Evolutionary conservation across 345 rosid genomes (phyloP).

Genomic region (Populus simonii): DNA sequence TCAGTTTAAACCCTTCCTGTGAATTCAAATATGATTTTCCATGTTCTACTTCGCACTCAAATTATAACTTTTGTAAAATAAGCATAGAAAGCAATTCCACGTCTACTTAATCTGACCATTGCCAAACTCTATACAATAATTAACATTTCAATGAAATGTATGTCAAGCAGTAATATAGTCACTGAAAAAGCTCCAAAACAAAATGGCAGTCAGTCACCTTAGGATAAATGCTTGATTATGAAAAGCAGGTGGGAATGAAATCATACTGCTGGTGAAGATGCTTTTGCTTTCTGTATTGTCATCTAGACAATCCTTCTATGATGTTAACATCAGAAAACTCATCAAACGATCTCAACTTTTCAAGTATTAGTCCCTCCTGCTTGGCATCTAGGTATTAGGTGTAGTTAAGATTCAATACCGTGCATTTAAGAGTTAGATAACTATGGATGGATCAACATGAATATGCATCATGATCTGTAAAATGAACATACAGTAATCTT

Average conservation of each 20-base stretch:
- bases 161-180: not conserved
- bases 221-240: not conserved
- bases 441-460: not conserved
- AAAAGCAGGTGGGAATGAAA: not conserved
- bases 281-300: slow-evolving; percentile 1
- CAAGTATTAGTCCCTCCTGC: slow-evolving; percentile 71
- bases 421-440: not conserved
- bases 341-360: slow-evolving; percentile 55
- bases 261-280: not conserved
- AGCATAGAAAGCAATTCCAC: not conserved
- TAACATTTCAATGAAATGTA: not conserved
- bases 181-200: not conserved
- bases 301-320: slow-evolving; percentile 17
- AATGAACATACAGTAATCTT: not conserved
- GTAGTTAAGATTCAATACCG: slow-evolving; percentile 39
- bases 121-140: not conserved
- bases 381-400: slow-evolving; percentile 43
- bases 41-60: not conserved
- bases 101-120: not conserved
- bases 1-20: not conserved
- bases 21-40: not conserved
- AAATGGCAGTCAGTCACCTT: not conserved
- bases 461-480: not conserved
- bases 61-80: not conserved
- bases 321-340: slow-evolving; percentile 24